Evolutionary conservation across 2,329 filamentous ascomycete species (phyloP).

Genomic region (Iodosphaeria phyllophila): DNA sequence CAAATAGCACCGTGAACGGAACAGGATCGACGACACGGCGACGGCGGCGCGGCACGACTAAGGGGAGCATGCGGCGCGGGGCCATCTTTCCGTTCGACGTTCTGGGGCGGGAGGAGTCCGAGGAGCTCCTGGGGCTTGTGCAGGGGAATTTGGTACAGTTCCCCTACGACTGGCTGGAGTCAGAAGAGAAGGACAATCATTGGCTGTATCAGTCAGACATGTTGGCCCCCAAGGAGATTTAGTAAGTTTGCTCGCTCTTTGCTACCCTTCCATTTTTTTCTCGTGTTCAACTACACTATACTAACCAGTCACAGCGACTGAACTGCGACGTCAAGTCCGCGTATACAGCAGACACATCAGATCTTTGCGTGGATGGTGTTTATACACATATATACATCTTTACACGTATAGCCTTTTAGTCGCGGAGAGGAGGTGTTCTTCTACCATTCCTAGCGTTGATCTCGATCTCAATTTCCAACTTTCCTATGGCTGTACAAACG

Average conservation of each 20-base stretch:
- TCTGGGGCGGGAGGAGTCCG: slow-evolving; percentile 55
- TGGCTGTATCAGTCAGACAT: slow-evolving; percentile 96
- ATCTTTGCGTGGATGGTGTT: too few relatives aligned
- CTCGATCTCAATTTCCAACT: too few relatives aligned
- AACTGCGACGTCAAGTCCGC: too few relatives aligned
- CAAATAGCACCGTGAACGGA: slow-evolving; percentile 10
- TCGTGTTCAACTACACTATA: not conserved
- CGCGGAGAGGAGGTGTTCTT: too few relatives aligned
- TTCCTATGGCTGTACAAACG: too few relatives aligned
- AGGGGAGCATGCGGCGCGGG: slow-evolving; percentile 46
- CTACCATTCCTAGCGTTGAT: too few relatives aligned
- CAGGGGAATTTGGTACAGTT: slow-evolving; percentile 84
- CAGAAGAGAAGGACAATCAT: slow-evolving; percentile 81
- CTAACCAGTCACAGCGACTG: slow-evolving; percentile 10
- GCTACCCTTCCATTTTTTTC: not conserved
- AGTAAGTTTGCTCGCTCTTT: slow-evolving; percentile 58
- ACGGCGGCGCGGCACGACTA: slow-evolving; percentile 49
- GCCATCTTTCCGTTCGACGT: slow-evolving; percentile 55
- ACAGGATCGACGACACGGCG: slow-evolving; percentile 35
- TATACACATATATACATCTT: too few relatives aligned
- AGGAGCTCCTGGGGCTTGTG: slow-evolving; percentile 61
- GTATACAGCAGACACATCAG: too few relatives aligned
- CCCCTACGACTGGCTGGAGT: slow-evolving; percentile 88
- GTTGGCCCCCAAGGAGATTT: slow-evolving; percentile 91
- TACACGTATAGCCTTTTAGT: too few relatives aligned